These are phyloP conservation scores for Helianthus tuberosus DNA, from an alignment of 129 eudicot genomes.

Conservation along the genomic window DNA sequence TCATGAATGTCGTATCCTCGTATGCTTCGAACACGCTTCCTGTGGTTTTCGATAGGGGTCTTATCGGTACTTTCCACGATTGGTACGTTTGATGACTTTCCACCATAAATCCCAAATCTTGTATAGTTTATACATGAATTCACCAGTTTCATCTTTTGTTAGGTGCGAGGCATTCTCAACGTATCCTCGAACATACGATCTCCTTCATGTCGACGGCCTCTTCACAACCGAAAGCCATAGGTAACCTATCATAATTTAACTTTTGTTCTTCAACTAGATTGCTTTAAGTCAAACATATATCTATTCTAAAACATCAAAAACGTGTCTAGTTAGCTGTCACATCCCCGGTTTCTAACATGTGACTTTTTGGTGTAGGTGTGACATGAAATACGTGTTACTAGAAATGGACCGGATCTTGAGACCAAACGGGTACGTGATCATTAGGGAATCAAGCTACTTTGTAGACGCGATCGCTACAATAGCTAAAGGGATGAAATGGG, in stretches of 20 bases:
- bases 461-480: slow-evolving; percentile 66
- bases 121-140: background rate
- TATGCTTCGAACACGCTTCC: slow-evolving; percentile 84
- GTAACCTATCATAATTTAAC: slow-evolving; percentile 34
- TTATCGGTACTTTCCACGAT: slow-evolving; percentile 89
- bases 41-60: slow-evolving; percentile 91
- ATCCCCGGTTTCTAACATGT: background rate
- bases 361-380: slow-evolving; percentile 61
- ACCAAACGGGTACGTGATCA: slow-evolving; percentile 82
- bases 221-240: slow-evolving; percentile 98
- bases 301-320: background rate
- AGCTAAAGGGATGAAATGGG: slow-evolving; percentile 91
- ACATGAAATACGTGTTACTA: slow-evolving; percentile 78
- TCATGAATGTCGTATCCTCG: slow-evolving; percentile 93
- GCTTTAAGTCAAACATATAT: background rate
- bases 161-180: slow-evolving; percentile 99
- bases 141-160: slow-evolving; percentile 3
- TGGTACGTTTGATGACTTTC: slow-evolving; percentile 51
- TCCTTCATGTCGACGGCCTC: slow-evolving; percentile 90
- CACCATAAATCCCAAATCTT: background rate
- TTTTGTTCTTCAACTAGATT: background rate
- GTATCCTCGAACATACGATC: slow-evolving; percentile 95
- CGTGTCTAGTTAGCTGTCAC: background rate
- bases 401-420: slow-evolving; percentile 95
- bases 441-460: slow-evolving; percentile 77